Base-by-base conservation (phyloP, 768 basidiomycete genomes). In the Boletus pseudopeckii region DNA sequence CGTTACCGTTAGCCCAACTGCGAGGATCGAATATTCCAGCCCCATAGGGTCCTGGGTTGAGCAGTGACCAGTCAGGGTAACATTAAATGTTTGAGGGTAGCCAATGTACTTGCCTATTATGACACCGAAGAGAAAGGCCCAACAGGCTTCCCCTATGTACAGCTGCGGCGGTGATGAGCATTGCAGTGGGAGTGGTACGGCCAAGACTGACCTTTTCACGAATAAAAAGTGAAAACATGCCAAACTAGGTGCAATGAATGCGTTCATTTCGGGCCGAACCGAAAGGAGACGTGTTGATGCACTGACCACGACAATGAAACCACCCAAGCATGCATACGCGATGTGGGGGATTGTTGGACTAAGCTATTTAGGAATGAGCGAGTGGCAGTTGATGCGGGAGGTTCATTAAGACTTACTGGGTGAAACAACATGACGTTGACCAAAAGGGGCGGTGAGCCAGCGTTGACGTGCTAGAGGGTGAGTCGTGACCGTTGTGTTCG, bases 111-210 rank as follows among this genome's bases (percentile, higher is more conserved):
- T 67, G 82, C 88, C 93, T 47, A 96, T 85, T 59, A 94, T 86
- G 64, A 98, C 88, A 13, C 93, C 92, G 63, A 96, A 92, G 33
- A 96, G 68, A 62, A 97, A 97, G 1, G 96, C 94, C 83, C 92
- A 91, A 60, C 90, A 90, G 14, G 97, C 94, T 78, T 99, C 97
- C 56, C 97, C 97, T 53, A 98, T 85, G 68, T 97, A 98, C 24
- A 96, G 71, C 82, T 91, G 34, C 14, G 36, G 20, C 11, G 7
- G 24, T 2, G 44, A 51, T 65, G 42, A 69, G 56, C 13, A 48
- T 39, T 36, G 10, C 8, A 13, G 5, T 7, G 18, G 18, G 48
- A 2, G 30, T 17, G 10, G 17, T 9, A 17, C 7, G 11, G 14
- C 32, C 22, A n/a, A 68, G 33, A 51, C 74, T 40, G 49, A 87